Percentiles rank a stretch among this genome's conserved stretches.
Evolutionary conservation across 148 eudicot species (phyloP).

Genomic region (Spergularia marina): DNA sequence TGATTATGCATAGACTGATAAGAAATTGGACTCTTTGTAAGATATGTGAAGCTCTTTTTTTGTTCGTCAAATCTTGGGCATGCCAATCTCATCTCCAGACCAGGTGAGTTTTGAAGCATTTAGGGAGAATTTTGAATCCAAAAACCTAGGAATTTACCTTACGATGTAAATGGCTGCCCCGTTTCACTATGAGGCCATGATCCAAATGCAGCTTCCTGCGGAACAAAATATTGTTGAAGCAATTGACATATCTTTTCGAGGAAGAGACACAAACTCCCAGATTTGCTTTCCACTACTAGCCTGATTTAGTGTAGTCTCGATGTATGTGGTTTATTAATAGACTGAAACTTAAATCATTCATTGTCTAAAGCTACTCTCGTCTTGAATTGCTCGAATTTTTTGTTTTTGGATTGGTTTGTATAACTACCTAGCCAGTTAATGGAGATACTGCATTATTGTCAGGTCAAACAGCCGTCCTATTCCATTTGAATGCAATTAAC

Average conservation of each 20-base stretch:
- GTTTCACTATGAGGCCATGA: neutral
- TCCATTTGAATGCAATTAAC: constrained; percentile 11
- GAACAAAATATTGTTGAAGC: neutral
- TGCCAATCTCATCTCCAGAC: neutral
- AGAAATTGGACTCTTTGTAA: neutral
- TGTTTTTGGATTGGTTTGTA: neutral
- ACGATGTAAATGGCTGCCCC: neutral
- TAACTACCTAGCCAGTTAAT: neutral
- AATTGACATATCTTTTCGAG: neutral
- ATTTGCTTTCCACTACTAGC: neutral
- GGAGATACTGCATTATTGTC: neutral
- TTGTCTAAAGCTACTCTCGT: neutral
- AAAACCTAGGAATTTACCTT: neutral
- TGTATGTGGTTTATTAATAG: neutral
- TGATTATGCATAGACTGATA: no score
- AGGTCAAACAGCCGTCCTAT: constrained; percentile 28
- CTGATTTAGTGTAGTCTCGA: neutral
- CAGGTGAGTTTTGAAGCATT: neutral
- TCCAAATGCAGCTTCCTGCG: neutral
- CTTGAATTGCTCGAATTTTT: neutral
- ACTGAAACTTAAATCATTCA: neutral
- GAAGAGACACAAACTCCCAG: neutral
- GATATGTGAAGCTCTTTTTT: neutral
- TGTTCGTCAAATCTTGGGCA: neutral
- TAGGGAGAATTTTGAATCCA: neutral